Base-by-base conservation (phyloP, 73 alveolate genomes). In the Paramecium tetraurelia region DNA sequence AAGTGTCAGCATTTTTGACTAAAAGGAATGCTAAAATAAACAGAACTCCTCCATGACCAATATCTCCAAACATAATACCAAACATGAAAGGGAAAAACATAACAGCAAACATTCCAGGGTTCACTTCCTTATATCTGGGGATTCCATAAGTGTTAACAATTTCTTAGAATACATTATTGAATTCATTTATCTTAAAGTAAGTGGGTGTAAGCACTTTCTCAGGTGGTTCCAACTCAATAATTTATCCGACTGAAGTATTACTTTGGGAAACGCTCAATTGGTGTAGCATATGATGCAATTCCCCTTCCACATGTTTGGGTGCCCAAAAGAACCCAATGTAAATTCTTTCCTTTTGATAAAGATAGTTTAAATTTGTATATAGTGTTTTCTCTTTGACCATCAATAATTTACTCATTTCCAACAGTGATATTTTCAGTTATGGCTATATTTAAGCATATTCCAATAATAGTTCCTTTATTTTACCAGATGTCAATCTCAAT, bases 1-100 rank as follows among this genome's bases (percentile, higher is more conserved):
- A 43, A 14, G 92, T 85, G 33, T 95, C 92, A n/a, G 80, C 88
- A 58, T 95, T 70, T 85, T 96, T 94, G 57, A 93, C 95, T 76
- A 95, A 58, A 85, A 97, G 89, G 48, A 97, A 70, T 84, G 96
- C 94, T 27, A 86, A 70, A 1, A 99, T 98, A 44, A 96, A 84
- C 69, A 98, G 86, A 40, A 97, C 80, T 57, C 94, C 93, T 8
- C 99, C 99, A 94, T 98, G 99, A 7, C 99, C 99, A 46, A 98
- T 96, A 95, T 98, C 99, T 1, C 99, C 99, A 94, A 98, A 98
- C 99, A 98, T 98, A 14, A 98, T 95, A 29, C 99, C 99, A 86
- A 98, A 98, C 92, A 98, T 94, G 95, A 98, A 97, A 21, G 99
- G 99, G 95, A 98, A 98, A 43, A 99, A 95, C 59, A 97, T 96